These are phyloP conservation scores for Pythium sp. DNA, from an alignment of 352 stramenopile species.

Conservation along the genomic window DNA sequence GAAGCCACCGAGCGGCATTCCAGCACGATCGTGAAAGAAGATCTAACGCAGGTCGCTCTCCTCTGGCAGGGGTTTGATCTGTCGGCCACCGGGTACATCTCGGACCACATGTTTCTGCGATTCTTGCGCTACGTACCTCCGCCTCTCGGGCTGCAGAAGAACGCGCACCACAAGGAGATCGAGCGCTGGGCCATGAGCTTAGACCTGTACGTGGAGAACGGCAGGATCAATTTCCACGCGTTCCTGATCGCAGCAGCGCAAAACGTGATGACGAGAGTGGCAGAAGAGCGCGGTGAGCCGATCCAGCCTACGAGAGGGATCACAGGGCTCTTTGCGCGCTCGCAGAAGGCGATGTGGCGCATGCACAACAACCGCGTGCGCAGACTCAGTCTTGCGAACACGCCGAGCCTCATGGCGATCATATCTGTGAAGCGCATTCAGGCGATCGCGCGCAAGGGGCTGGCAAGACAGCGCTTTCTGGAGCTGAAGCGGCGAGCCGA, in stretches of 20 bases:
- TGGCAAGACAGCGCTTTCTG: slow-evolving; percentile 26
- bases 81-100: slow-evolving; percentile 27
- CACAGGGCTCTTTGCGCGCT: slow-evolving; percentile 30
- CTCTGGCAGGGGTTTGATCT: slow-evolving; percentile 42
- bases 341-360: slow-evolving; percentile 24
- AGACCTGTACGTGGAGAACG: slow-evolving; percentile 30
- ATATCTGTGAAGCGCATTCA: slow-evolving; percentile 43
- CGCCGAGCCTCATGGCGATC: slow-evolving; percentile 24
- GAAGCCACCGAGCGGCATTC: slow-evolving; percentile 47
- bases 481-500: slow-evolving; percentile 18
- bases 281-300: slow-evolving; percentile 26
- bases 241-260: slow-evolving; percentile 38
- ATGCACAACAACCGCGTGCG: slow-evolving; percentile 11
- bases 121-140: slow-evolving; percentile 37
- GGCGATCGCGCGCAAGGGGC: slow-evolving; percentile 19
- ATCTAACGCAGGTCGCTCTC: slow-evolving; percentile 25
- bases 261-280: slow-evolving; percentile 28
- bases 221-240: slow-evolving; percentile 31
- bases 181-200: slow-evolving; percentile 31
- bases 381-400: slow-evolving; percentile 18
- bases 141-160: slow-evolving; percentile 32
- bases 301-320: slow-evolving; percentile 22
- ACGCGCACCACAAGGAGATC: slow-evolving; percentile 25
- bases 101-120: slow-evolving; percentile 37
- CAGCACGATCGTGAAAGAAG: slow-evolving; percentile 34